These are phyloP conservation scores for Fraxinus xanthoxyloides DNA, from an alignment of 305 asterid species.

Conservation along the genomic window DNA sequence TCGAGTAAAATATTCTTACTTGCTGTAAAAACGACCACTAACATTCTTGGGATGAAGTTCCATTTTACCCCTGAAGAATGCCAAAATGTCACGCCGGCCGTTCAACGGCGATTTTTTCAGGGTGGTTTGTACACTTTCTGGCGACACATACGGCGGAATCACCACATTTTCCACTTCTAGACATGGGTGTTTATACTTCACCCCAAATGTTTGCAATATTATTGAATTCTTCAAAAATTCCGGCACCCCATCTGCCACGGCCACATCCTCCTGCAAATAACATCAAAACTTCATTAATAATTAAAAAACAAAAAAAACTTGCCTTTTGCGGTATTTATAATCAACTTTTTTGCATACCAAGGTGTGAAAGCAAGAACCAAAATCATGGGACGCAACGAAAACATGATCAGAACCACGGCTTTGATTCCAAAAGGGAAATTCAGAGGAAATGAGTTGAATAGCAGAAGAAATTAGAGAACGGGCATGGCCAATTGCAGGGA, in stretches of 20 bases:
- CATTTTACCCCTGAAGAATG: conserved; percentile 92
- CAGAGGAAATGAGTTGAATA: conserved; percentile 41
- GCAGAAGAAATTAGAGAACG: conserved; percentile 64
- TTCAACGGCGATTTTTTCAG: conserved; percentile 36
- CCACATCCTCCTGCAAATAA: conserved; percentile 63
- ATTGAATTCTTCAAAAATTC: conserved; percentile 59
- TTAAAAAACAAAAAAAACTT: not conserved
- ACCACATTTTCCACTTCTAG: conserved; percentile 76
- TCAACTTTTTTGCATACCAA: conserved; percentile 35
- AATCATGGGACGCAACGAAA: conserved; percentile 80
- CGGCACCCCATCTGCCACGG: conserved; percentile 77
- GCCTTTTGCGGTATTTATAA: not conserved
- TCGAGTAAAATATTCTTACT: conserved; percentile 34
- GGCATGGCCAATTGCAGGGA: conserved; percentile 94
- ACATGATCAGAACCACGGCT: conserved; percentile 71
- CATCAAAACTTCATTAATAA: not conserved
- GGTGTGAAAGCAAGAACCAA: conserved; percentile 81
- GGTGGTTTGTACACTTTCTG: conserved; percentile 56
- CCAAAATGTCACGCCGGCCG: conserved; percentile 72
- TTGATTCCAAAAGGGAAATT: conserved; percentile 78
- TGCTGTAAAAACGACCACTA: conserved; percentile 93
- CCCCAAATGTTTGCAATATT: conserved; percentile 85
- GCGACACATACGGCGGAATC: conserved; percentile 77
- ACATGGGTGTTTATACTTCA: conserved; percentile 72
- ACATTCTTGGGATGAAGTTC: conserved; percentile 88